Evolutionary conservation across 164 flowering plant genomes (phyloP).

Genomic region (Annona cherimola): DNA sequence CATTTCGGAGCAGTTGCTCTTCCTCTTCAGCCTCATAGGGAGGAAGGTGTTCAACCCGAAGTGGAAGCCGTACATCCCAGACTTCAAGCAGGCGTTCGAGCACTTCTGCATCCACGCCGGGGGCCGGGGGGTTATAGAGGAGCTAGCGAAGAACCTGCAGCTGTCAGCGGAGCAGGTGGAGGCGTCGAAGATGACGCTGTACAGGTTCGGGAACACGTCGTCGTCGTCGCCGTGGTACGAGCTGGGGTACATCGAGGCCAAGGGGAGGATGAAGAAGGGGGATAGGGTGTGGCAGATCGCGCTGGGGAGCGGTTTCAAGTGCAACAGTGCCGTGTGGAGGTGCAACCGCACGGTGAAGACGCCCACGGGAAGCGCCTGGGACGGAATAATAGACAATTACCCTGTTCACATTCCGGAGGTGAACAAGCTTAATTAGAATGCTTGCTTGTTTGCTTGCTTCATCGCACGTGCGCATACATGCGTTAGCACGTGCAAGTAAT

Average conservation of each 20-base stretch:
- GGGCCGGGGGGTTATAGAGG: conserved; percentile 36
- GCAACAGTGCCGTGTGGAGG: conserved; percentile 30
- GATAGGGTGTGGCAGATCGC: conserved; percentile 33
- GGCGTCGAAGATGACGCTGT: conserved; percentile 37
- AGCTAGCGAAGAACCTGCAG: conserved; percentile 21
- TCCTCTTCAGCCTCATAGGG: conserved; percentile 10
- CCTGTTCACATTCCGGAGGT: conserved; percentile 12
- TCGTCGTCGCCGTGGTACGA: conserved; percentile 39
- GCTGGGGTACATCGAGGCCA: conserved; percentile 30
- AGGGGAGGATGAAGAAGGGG: conserved; percentile 32
- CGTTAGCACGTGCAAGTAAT: too few relatives aligned
- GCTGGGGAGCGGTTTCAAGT: conserved; percentile 33
- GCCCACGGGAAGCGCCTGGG: conserved; percentile 18
- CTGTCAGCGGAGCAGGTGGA: conserved; percentile 29
- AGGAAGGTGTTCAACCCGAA: conserved; percentile 16
- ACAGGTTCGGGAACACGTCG: conserved; percentile 37
- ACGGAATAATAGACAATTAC: conserved; percentile 8
- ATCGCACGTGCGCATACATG: neutral
- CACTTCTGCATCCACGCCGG: conserved; percentile 45
- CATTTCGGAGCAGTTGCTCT: conserved; percentile 14
- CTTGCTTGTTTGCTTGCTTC: neutral
- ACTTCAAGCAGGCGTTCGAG: conserved; percentile 30
- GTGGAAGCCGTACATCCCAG: conserved; percentile 14
- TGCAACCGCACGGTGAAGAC: conserved; percentile 8
- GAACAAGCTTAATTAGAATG: neutral